Evolutionary conservation across 2,329 filamentous ascomycete species (phyloP), one percentile per base, ranked within the genome.

Genomic region (Hypoxylon sp.): DNA sequence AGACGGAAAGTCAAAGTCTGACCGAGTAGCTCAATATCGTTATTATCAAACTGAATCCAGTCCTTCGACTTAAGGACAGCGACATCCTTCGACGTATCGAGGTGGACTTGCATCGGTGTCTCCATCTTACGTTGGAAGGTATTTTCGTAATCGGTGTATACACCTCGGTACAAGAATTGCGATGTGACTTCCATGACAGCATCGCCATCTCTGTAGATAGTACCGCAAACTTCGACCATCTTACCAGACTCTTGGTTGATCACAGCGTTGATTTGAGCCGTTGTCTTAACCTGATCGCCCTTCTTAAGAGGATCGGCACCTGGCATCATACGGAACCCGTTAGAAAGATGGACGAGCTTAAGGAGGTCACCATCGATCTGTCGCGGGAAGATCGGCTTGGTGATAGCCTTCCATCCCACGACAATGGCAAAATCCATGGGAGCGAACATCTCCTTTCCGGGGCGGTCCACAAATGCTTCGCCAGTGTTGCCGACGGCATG

Each of bases 181-280:
- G 93, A 97, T 11, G 94, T 98, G 26, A 99, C 95, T 76, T 99
- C 93, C 95, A 99, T 99, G 67, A 99, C 93, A 5, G 93, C 85
- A 77, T 91, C 79, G 24, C 91, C 91, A 56, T 94, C 88, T 44
- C 95, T 91, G 56, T 87, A 90, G 73, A 99, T 97, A 5, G 95
- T 99, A 66, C 95, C 95, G 74, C 94, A 97, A n/a, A 99, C 94
- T 80, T 99, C 96, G 17, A 99, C 96, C 94, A 99, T 97, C 85
- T 99, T 99, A 49, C 95, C 95, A 63, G 95, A 93, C 13, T 97
- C 93, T 78, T 99, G 94, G 82, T 98, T 99, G 82, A 99, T 91
- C 73, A 99, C 93, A 15, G 95, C 93, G 73, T 99, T 98, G 81
- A 99, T 92, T 77, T 96, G 93, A 44, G 95, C 95, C 57, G 92